Evolutionary conservation across 129 eudicot species (phyloP).

Genomic region (Helichrysum umbraculigerum): DNA sequence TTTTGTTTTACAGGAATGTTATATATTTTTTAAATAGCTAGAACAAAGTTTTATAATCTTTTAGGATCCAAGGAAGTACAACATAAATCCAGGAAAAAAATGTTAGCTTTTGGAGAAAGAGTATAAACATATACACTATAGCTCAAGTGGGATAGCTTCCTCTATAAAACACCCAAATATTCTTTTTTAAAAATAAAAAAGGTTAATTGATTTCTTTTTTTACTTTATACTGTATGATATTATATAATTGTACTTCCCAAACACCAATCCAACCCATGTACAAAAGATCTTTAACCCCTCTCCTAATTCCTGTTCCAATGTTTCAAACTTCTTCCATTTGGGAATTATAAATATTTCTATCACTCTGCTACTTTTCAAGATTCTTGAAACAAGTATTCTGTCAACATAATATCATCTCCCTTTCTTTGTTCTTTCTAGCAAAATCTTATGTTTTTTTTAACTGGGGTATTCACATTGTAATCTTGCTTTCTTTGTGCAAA

Average conservation of each 20-base stretch:
- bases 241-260: conserved; percentile 32
- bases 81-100: not conserved
- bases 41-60: not conserved
- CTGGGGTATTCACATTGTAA: conserved; percentile 12
- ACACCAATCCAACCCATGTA: conserved; percentile 36
- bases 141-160: conserved; percentile 28
- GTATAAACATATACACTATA: conserved; percentile 12
- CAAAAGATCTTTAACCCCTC: conserved; percentile 31
- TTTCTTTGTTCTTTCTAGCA: not conserved
- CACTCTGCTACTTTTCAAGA: conserved; percentile 18
- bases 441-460: conserved; percentile 10
- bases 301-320: conserved; percentile 16
- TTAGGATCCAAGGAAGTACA: conserved; percentile 5
- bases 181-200: conserved; percentile 8
- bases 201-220: conserved; percentile 7
- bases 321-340: conserved; percentile 16
- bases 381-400: conserved; percentile 18
- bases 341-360: conserved; percentile 10
- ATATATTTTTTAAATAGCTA: no score
- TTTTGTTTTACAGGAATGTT: not conserved
- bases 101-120: not conserved
- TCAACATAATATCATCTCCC: not conserved
- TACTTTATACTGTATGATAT: conserved; percentile 1
- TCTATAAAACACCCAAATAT: conserved; percentile 31
- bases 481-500: not conserved